Evolutionary conservation across 257 asterid species (phyloP).

Genomic region (Solanum chaucha): DNA sequence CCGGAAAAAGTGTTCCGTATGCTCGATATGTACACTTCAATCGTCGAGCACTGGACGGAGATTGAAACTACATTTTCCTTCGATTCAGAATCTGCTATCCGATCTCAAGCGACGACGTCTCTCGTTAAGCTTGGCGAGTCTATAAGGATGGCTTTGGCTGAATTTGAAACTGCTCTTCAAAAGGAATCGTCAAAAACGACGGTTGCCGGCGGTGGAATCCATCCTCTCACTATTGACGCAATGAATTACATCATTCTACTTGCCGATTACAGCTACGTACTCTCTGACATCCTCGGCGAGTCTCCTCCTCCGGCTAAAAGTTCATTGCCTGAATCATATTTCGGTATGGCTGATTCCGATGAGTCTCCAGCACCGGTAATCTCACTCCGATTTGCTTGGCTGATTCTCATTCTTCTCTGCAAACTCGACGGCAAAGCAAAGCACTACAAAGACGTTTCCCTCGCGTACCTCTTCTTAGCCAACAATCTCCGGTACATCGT

Average conservation of each 20-base stretch:
- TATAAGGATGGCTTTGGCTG: conserved; percentile 26
- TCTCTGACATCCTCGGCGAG: conserved; percentile 42
- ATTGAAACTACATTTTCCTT: conserved; percentile 57
- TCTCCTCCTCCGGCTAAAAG: conserved; percentile 27
- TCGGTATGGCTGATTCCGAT: conserved; percentile 41
- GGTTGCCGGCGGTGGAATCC: conserved; percentile 60
- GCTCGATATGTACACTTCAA: conserved; percentile 69
- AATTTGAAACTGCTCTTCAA: conserved; percentile 44
- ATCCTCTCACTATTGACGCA: conserved; percentile 39
- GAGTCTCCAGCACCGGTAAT: conserved; percentile 41
- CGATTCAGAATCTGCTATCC: conserved; percentile 30
- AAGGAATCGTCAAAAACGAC: conserved; percentile 50
- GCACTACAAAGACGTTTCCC: conserved; percentile 49
- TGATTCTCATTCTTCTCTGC: conserved; percentile 50
- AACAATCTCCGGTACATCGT: conserved; percentile 63
- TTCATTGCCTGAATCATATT: conserved; percentile 38
- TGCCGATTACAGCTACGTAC: conserved; percentile 55
- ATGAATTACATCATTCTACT: conserved; percentile 54
- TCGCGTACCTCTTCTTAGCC: conserved; percentile 64
- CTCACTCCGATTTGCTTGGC: conserved; percentile 51
- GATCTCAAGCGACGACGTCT: conserved; percentile 45
- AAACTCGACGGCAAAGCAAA: conserved; percentile 64
- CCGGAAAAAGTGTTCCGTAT: conserved; percentile 53
- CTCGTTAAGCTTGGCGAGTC: conserved; percentile 41
- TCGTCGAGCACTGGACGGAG: conserved; percentile 56